phyloP scores from a whole-genome alignment of 768 basidiomycete species.

The Leccinum rimulosum region DNA sequence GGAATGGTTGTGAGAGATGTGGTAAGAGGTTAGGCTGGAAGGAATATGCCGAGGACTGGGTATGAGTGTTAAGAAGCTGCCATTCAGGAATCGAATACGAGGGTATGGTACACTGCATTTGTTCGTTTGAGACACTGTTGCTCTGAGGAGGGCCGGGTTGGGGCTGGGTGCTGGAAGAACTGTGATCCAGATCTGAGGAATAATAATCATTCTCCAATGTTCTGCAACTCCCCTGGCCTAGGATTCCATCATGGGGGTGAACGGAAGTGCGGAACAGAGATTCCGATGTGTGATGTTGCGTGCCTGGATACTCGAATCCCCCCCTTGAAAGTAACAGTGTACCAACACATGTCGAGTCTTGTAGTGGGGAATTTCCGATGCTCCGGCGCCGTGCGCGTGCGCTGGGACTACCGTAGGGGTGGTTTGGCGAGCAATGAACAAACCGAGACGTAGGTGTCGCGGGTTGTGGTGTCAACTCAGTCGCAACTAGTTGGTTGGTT shows the following conservation, averaged over 20 bases:
- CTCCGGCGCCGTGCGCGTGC: neutral
- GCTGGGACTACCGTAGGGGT: neutral
- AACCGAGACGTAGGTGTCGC: neutral
- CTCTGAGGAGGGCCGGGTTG: neutral
- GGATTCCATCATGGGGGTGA: neutral
- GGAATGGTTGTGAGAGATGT: slow-evolving; percentile 2
- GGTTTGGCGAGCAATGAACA: neutral
- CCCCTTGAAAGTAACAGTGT: neutral
- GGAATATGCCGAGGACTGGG: slow-evolving; percentile 1
- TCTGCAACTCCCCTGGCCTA: neutral
- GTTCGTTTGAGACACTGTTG: slow-evolving; percentile 1
- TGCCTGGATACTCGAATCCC: neutral
- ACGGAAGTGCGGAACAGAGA: neutral
- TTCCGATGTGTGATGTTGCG: slow-evolving; percentile 1
- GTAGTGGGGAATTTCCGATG: neutral
- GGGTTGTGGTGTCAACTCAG: neutral
- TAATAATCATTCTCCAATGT: neutral
- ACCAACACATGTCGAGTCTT: neutral
- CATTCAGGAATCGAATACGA: slow-evolving; percentile 2
- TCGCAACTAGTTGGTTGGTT: slow-evolving; percentile 4
- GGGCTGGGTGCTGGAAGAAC: slow-evolving; percentile 1
- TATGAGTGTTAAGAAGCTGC: slow-evolving; percentile 3
- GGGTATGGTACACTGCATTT: neutral
- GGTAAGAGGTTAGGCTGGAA: neutral
- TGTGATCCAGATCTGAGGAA: slow-evolving; percentile 1